Conservation (phyloP, 495 filamentous ascomycete genomes). For the Talaromyces trachyspermus region DNA sequence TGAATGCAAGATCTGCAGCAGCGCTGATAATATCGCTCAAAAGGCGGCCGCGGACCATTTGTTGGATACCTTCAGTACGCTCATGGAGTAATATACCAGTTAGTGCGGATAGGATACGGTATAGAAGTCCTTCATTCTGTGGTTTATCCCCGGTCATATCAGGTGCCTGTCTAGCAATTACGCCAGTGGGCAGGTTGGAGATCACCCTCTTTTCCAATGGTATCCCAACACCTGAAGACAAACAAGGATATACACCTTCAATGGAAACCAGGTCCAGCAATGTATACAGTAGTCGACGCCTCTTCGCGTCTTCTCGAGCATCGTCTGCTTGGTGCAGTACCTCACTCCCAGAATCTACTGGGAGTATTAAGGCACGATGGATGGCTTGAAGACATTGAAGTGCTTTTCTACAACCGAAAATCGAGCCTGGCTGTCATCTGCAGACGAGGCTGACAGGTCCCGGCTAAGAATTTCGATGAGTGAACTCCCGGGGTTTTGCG, state of each 20-base stretch:
- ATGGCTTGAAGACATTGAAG: conserved; percentile 29
- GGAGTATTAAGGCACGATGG: conserved; percentile 29
- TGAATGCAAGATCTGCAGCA: conserved; percentile 32
- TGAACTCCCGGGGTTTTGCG: conserved; percentile 27
- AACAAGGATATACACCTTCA: conserved; percentile 50
- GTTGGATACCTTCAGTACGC: conserved; percentile 29
- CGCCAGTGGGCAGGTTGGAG: conserved; percentile 39
- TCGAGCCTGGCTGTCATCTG: conserved; percentile 5
- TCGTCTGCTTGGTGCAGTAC: conserved; percentile 15
- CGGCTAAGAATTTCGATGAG: conserved; percentile 30
- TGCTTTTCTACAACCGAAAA: conserved; percentile 27
- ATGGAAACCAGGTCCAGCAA: conserved; percentile 47
- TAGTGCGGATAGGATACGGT: conserved; percentile 20
- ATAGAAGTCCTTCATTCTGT: conserved; percentile 25
- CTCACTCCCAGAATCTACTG: conserved; percentile 11
- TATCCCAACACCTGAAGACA: conserved; percentile 46
- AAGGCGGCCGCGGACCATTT: conserved; percentile 34
- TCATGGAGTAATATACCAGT: conserved; percentile 25
- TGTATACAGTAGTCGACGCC: conserved; percentile 39
- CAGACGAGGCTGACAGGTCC: not conserved
- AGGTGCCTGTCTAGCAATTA: conserved; percentile 33
- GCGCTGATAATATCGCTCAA: conserved; percentile 39
- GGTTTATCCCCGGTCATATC: conserved; percentile 13
- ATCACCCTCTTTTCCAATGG: conserved; percentile 48
- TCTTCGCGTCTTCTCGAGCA: conserved; percentile 35